Evolutionary conservation across 2,329 filamentous ascomycete genomes (phyloP).

Genomic region (Colletotrichum euphorbiae): DNA sequence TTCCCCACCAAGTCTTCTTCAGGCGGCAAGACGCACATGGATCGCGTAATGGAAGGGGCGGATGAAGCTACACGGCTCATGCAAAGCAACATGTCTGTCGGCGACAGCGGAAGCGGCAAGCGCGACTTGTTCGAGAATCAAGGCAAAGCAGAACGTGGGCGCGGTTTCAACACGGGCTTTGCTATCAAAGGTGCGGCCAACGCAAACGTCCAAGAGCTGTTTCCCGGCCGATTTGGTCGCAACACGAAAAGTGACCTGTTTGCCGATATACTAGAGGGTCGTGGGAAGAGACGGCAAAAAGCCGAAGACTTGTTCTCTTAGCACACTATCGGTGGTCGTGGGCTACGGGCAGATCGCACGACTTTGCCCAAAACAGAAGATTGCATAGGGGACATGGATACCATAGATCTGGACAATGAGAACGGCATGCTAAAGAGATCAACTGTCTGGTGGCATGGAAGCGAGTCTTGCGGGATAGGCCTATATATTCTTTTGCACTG

Average conservation of each 20-base stretch:
- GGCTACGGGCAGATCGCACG: background rate
- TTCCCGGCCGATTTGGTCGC: conserved; percentile 69
- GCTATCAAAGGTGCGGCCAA: conserved; percentile 74
- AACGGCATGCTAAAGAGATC: background rate
- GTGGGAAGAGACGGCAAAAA: conserved; percentile 70
- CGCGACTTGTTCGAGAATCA: conserved; percentile 67
- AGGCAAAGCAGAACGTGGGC: conserved; percentile 62
- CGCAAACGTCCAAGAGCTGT: conserved; percentile 70
- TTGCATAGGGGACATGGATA: conserved; percentile 9
- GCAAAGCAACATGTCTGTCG: conserved; percentile 37
- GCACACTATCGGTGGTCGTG: background rate
- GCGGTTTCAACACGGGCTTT: conserved; percentile 62
- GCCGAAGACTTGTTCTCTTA: conserved; percentile 80
- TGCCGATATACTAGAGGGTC: conserved; percentile 67
- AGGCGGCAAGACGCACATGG: conserved; percentile 53
- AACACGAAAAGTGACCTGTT: conserved; percentile 80
- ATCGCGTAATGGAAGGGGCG: conserved; percentile 40
- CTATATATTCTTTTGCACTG: too few species aligned
- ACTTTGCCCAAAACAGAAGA: conserved; percentile 4
- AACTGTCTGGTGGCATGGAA: background rate
- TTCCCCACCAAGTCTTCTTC: conserved; percentile 51
- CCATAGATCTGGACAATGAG: conserved; percentile 4
- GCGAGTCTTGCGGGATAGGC: too few species aligned
- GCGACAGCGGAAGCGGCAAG: conserved; percentile 52
- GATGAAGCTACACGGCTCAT: conserved; percentile 45